Conservation (phyloP, 495 filamentous ascomycete genomes). For the Penicillium cinerascens region DNA sequence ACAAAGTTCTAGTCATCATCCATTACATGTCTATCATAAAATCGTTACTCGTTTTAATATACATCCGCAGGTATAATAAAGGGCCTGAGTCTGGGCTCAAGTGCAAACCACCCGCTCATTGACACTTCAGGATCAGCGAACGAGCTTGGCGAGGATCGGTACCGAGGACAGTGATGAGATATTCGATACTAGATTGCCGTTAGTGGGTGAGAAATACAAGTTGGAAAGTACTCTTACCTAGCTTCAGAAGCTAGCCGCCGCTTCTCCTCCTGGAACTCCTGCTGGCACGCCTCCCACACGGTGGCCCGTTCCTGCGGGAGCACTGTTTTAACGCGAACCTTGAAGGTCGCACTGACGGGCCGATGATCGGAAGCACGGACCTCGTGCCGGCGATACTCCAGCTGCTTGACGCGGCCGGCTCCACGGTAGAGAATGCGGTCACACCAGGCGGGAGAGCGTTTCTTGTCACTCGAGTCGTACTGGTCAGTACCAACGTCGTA, state of each 20-base stretch:
- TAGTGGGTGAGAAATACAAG: conserved; percentile 2
- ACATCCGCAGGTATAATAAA: conserved; percentile 14
- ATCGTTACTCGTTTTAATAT: conserved; percentile 43
- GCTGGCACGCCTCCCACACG: conserved; percentile 67
- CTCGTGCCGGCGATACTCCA: conserved; percentile 85
- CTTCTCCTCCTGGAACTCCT: conserved; percentile 68
- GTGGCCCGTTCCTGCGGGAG: conserved; percentile 57
- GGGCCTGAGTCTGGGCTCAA: conserved; percentile 3
- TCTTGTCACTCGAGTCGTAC: conserved; percentile 94
- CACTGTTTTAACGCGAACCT: conserved; percentile 77
- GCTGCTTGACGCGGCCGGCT: conserved; percentile 74
- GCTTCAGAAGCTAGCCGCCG: conserved; percentile 59
- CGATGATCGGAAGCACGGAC: conserved; percentile 87
- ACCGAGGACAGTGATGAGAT: conserved; percentile 51
- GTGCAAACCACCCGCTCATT: conserved; percentile 9
- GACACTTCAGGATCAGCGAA: conserved; percentile 29
- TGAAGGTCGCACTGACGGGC: conserved; percentile 83
- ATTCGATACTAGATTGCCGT: conserved; percentile 40
- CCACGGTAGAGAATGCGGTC: conserved; percentile 88
- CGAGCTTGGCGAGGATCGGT: conserved; percentile 46
- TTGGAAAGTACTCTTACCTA: conserved; percentile 39
- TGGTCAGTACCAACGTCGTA: conserved; percentile 94
- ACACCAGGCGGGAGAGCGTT: conserved; percentile 94
- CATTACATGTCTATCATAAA: conserved; percentile 49
- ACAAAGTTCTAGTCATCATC: conserved; percentile 31